phyloP scores from a whole-genome alignment of 768 basidiomycete genomes.

The Russula compacta region DNA sequence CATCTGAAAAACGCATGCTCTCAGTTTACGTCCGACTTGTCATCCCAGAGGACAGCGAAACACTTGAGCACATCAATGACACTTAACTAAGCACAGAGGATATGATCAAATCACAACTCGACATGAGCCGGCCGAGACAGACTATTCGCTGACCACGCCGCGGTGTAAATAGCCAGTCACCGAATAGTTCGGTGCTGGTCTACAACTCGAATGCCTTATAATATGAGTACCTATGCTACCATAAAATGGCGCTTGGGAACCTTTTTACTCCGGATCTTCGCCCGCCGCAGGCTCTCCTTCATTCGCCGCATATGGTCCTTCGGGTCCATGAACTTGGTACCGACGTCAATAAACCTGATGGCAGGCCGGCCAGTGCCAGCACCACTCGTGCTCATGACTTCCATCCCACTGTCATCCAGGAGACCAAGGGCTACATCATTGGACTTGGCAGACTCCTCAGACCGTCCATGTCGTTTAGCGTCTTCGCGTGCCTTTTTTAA shows the following conservation, averaged over 20 bases:
- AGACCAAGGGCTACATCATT: slow-evolving; percentile 32
- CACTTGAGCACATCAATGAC: too few species aligned
- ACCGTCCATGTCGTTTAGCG: slow-evolving; percentile 30
- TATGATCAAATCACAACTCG: too few species aligned
- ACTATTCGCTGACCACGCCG: too few species aligned
- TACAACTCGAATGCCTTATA: background rate
- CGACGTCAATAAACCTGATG: slow-evolving; percentile 66
- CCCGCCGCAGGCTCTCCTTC: slow-evolving; percentile 41
- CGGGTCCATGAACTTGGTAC: slow-evolving; percentile 55
- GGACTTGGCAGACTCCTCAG: slow-evolving; percentile 31
- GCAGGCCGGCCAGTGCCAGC: slow-evolving; percentile 38
- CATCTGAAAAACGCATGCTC: too few species aligned
- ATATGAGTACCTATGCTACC: background rate
- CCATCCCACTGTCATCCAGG: slow-evolving; percentile 3
- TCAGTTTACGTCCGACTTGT: too few species aligned
- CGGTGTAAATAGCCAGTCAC: too few species aligned
- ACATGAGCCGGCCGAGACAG: too few species aligned
- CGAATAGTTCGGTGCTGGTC: too few species aligned
- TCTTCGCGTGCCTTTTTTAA: slow-evolving; percentile 41
- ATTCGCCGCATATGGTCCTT: slow-evolving; percentile 44
- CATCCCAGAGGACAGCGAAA: too few species aligned
- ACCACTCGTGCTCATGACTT: slow-evolving; percentile 1
- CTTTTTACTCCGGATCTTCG: slow-evolving; percentile 28
- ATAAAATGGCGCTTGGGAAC: background rate
- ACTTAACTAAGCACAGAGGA: too few species aligned